Evolutionary conservation across 108 stramenopile species (phyloP), one percentile per base, ranked within the genome.

Genomic region (Skeletonema potamos): DNA sequence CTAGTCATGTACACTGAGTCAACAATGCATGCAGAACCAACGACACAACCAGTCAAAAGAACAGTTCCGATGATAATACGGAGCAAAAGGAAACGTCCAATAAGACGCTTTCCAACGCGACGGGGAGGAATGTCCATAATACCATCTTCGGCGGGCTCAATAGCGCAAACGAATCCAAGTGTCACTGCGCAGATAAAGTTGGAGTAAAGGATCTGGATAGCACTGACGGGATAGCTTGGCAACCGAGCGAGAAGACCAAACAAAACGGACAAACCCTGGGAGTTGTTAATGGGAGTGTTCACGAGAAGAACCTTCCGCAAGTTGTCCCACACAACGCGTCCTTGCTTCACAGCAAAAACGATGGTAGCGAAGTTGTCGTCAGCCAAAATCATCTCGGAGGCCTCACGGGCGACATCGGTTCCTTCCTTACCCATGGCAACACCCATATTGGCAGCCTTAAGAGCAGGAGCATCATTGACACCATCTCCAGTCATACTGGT

Each of bases 341-440:
- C 92, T 78, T 93, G 88, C 43, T 84, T 75, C 11, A 80, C 64
- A 51, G 73, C 71, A 34, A 66, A 73, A 12, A 93, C 85, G 76
- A 99, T 97, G 15, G 97, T 96, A 34, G 96, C 96, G 75, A 98
- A 99, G 92, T 99, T 96, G 79, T 99, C 97, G 72, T 97, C 96
- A 17, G 97, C 88, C 54, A 99, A 76, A 75, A 99, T 96, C 96
- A 98, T 97, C 56, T 98, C 93, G 24, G 96, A 91, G 28, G 97
- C 97, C 72, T 97, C 92, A 83, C 96, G 94, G 55, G 99, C 90
- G 12, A 98, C 99, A 68, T 96, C 96, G 63, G 96, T 95, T 68
- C 99, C 99, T 83, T 90, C 93, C 74, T 93, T 96, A 51, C 97
- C 99, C 99, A 99, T 99, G 62, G 99, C 99, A 71, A 99, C 96